Evolutionary conservation across 441 rosid species (phyloP), one percentile per base, ranked within the genome.

Genomic region (Croton setiger): DNA sequence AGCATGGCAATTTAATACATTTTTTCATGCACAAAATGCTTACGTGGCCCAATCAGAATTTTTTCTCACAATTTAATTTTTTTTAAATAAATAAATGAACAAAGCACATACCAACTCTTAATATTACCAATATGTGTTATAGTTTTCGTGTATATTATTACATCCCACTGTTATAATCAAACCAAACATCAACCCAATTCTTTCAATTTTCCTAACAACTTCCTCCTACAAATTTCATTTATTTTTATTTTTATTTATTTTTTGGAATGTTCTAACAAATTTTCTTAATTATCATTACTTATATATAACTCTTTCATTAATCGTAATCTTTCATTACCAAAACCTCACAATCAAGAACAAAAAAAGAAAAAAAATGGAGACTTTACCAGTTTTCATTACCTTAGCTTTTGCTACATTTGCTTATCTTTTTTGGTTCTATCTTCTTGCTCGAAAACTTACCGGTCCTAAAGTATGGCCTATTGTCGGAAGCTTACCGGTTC

Each of bases 351-450:
- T 6, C 12, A 49, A 45, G 20, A 14, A 31, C 31, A n/a, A n/a
- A n/a, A n/a, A n/a, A n/a, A n/a, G n/a, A n/a, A n/a, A 37, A 20
- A 7, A 33, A 2, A 20, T 88, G 96, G 94, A 87, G 60, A 64
- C 76, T 23, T 21, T 75, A 15, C 47, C 76, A 33, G 18, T 82
- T 18, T 44, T 75, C 66, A 64, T 85, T 36, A 49, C 79, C 67
- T 51, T 87, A 7, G 74, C 79, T 17, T 83, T 84, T 39, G 77
- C 74, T 4, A 41, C 82, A 13, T 80, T 78, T 1, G 73, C 82
- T 31, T 93, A 93, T 71, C 85, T 87, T 15, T 3, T 90, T 8
- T 93, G 98, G 98, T 93, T 90, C 91, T 80, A 81, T 69, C 75
- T 88, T 69, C 68, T 93, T 10, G 78, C 90, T 71, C 75, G 88